These are phyloP conservation scores for Candida tunisiensis DNA, from an alignment of 1,139 yeast species.

Conservation along the genomic window DNA sequence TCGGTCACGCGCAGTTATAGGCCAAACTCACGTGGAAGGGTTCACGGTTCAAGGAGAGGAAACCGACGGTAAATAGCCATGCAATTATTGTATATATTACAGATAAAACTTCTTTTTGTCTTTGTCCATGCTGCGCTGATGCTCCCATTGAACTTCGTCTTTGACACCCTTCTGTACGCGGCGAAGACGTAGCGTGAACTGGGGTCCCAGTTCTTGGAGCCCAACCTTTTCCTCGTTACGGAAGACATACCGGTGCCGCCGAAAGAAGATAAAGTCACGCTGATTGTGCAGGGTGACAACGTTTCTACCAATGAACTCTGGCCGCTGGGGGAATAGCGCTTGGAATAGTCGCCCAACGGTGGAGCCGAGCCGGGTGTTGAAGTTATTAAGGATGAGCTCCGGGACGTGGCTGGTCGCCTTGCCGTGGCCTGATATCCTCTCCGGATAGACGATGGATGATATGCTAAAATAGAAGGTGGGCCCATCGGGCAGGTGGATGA, in stretches of 20 bases:
- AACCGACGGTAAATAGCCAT: too few relatives aligned
- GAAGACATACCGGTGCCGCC: conserved; percentile 87
- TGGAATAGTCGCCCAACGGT: conserved; percentile 88
- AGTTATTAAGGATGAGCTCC: conserved; percentile 80
- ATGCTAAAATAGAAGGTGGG: conserved; percentile 87
- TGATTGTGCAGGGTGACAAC: conserved; percentile 93
- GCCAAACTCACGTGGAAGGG: too few relatives aligned
- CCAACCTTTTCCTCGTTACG: conserved; percentile 86
- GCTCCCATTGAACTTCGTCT: conserved; percentile 94
- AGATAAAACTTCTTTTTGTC: conserved; percentile 87
- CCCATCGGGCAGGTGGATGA: conserved; percentile 86
- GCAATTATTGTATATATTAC: too few relatives aligned
- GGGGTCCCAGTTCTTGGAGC: conserved; percentile 91
- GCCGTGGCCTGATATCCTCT: conserved; percentile 74
- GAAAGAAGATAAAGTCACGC: conserved; percentile 84
- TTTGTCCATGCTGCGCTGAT: conserved; percentile 88
- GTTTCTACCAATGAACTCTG: conserved; percentile 90
- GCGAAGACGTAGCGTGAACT: conserved; percentile 76
- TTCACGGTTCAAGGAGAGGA: too few relatives aligned
- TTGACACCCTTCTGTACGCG: conserved; percentile 82
- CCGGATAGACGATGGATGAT: conserved; percentile 63
- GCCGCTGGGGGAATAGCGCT: conserved; percentile 78
- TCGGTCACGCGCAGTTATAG: conserved; percentile 7
- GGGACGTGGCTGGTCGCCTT: conserved; percentile 82
- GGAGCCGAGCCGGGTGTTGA: conserved; percentile 80